These are phyloP conservation scores for Coniferiporia weirii DNA, from an alignment of 1,284 basidiomycete genomes.

Conservation along the genomic window DNA sequence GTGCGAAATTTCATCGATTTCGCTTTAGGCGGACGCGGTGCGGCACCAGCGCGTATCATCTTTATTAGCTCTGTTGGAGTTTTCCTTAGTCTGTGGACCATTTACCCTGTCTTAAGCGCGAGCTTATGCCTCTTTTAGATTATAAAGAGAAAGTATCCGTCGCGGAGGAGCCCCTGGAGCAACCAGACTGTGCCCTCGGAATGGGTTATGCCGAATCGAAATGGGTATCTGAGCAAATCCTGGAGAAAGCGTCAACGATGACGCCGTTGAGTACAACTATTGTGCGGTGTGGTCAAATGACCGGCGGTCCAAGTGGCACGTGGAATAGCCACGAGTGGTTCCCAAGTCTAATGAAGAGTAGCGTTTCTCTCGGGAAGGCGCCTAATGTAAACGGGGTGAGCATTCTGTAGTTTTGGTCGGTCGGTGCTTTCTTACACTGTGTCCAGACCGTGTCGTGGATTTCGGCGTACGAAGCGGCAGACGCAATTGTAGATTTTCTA, in stretches of 20 bases:
- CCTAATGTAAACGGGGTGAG: slow-evolving; percentile 18
- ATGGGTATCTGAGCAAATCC: slow-evolving; percentile 31
- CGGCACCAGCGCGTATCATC: slow-evolving; percentile 25
- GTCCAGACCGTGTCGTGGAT: slow-evolving; percentile 20
- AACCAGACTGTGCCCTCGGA: slow-evolving; percentile 20
- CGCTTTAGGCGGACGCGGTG: slow-evolving; percentile 25
- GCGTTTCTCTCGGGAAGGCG: slow-evolving; percentile 16
- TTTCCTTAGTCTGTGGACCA: slow-evolving; percentile 22
- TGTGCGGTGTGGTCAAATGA: slow-evolving; percentile 22
- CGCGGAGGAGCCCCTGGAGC: slow-evolving; percentile 22
- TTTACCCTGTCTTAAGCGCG: neutral
- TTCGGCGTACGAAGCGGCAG: slow-evolving; percentile 21
- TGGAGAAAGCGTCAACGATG: slow-evolving; percentile 22
- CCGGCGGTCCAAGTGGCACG: slow-evolving; percentile 25
- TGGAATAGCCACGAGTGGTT: slow-evolving; percentile 31
- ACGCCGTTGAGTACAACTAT: slow-evolving; percentile 24
- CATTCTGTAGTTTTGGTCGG: neutral
- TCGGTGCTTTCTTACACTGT: neutral
- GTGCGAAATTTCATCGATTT: slow-evolving; percentile 27
- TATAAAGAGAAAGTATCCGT: slow-evolving; percentile 16
- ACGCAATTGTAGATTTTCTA: slow-evolving; percentile 18
- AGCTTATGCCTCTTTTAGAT: slow-evolving; percentile 15
- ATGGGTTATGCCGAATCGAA: slow-evolving; percentile 33
- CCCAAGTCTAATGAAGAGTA: slow-evolving; percentile 27
- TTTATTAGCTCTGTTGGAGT: slow-evolving; percentile 33